Evolutionary conservation across 805 yeast species (phyloP).

Genomic region (Saccharomycopsis schoenii): DNA sequence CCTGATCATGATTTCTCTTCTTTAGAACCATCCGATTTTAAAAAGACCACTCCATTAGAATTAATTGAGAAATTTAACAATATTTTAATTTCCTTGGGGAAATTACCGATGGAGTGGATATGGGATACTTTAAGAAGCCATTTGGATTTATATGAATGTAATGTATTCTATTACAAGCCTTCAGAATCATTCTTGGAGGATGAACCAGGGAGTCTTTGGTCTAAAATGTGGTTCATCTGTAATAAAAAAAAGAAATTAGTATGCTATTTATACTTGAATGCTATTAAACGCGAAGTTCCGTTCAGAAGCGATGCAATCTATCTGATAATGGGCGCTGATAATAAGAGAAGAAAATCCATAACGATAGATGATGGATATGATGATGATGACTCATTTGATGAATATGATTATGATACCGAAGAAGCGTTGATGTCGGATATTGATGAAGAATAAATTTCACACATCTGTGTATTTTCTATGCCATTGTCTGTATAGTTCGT

Average conservation of each 20-base stretch:
- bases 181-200: conserved; percentile 57
- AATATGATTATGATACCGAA: conserved; percentile 7
- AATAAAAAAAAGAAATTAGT: conserved; percentile 89
- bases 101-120: conserved; percentile 51
- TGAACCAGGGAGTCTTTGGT: conserved; percentile 54
- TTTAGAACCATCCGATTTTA: conserved; percentile 70
- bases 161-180: conserved; percentile 30
- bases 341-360: conserved; percentile 14
- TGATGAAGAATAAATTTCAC: conserved; percentile 11
- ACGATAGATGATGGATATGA: conserved; percentile 13
- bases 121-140: conserved; percentile 86
- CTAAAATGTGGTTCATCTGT: conserved; percentile 82
- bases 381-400: conserved; percentile 10
- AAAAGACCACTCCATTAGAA: conserved; percentile 38
- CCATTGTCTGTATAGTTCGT: neutral
- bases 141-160: conserved; percentile 50
- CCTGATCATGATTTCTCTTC: conserved; percentile 94
- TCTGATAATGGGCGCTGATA: conserved; percentile 3
- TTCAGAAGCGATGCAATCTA: conserved; percentile 9
- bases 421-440: conserved; percentile 17
- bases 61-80: conserved; percentile 66
- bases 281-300: conserved; percentile 22
- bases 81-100: conserved; percentile 58
- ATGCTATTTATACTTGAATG: conserved; percentile 69
- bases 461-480: no score